Conservation (phyloP, 1,139 yeast genomes). For the Suhomyces terraborum region DNA sequence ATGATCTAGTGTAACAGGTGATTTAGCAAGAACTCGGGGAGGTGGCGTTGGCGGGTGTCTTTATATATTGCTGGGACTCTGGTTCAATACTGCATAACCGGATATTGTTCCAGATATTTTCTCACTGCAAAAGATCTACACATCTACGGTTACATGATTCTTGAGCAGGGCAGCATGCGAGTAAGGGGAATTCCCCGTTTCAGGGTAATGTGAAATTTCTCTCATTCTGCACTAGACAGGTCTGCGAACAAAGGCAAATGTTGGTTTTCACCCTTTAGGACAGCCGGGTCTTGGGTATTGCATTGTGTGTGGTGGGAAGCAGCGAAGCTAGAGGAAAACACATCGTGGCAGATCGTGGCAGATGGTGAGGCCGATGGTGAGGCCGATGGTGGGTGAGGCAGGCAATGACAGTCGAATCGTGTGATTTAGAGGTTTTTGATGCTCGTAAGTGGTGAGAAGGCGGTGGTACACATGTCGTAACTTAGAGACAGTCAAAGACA, state of each 20-base stretch:
- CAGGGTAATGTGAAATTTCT: not conserved
- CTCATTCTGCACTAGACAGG: not conserved
- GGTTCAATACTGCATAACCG: not conserved
- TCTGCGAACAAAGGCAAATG: not conserved
- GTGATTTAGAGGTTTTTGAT: too few species aligned
- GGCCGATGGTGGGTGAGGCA: not conserved
- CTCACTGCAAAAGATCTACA: conserved; percentile 6
- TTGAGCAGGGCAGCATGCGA: conserved; percentile 1
- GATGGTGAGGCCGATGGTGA: not conserved
- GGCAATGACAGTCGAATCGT: too few species aligned
- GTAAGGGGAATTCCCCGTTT: conserved; percentile 1
- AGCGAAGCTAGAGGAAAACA: not conserved
- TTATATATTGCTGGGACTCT: conserved; percentile 1
- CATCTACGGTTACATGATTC: conserved; percentile 7
- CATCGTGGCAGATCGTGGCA: not conserved
- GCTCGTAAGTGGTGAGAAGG: too few species aligned
- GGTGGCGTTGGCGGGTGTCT: not conserved
- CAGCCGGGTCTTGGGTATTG: not conserved
- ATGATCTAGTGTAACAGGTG: too few species aligned
- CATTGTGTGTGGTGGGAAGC: not conserved
- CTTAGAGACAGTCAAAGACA: too few species aligned
- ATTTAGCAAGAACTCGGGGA: too few species aligned
- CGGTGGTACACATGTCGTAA: too few species aligned
- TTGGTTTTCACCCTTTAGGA: not conserved
- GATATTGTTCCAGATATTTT: conserved; percentile 6